Evolutionary conservation across 495 filamentous ascomycete genomes (phyloP).

Genomic region (Aspergillus bertholletiae): DNA sequence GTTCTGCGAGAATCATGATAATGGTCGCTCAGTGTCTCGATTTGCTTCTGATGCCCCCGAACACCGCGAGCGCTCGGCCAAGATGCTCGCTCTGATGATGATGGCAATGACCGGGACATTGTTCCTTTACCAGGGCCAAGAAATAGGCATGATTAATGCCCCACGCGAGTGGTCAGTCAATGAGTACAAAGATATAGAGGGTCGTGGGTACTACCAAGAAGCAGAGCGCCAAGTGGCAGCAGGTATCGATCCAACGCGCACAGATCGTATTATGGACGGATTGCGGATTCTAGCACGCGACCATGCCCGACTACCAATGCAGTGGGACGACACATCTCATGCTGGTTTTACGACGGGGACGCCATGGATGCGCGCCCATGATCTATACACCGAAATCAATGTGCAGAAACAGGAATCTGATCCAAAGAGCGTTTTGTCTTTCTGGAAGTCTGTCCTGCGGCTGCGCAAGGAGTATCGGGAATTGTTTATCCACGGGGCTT

Average conservation of each 20-base stretch:
- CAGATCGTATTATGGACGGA: constrained; percentile 17
- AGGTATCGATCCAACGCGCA: constrained; percentile 11
- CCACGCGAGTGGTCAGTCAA: constrained; percentile 54
- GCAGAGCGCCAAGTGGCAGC: constrained; percentile 7
- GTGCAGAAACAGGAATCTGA: constrained; percentile 36
- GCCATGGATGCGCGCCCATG: constrained; percentile 52
- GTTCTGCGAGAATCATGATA: constrained; percentile 61
- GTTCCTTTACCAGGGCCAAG: too few relatives aligned
- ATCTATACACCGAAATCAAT: constrained; percentile 40
- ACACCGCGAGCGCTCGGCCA: constrained; percentile 42
- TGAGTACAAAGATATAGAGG: constrained; percentile 62
- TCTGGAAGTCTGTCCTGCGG: constrained; percentile 42
- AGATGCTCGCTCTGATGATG: constrained; percentile 55
- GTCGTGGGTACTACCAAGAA: constrained; percentile 49
- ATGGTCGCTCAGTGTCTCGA: constrained; percentile 52
- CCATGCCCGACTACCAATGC: constrained; percentile 51
- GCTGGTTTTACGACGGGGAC: constrained; percentile 35
- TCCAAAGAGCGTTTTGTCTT: constrained; percentile 33
- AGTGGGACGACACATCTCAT: constrained; percentile 51
- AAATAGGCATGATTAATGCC: constrained; percentile 65
- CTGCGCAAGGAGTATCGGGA: constrained; percentile 43
- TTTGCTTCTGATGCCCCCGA: constrained; percentile 41
- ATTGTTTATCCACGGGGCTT: constrained; percentile 52
- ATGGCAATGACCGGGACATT: constrained; percentile 55
- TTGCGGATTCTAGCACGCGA: constrained; percentile 38